Evolutionary conservation across 2,329 filamentous ascomycete species (phyloP), one percentile per base, ranked within the genome.

Genomic region (Madurella mycetomatis): DNA sequence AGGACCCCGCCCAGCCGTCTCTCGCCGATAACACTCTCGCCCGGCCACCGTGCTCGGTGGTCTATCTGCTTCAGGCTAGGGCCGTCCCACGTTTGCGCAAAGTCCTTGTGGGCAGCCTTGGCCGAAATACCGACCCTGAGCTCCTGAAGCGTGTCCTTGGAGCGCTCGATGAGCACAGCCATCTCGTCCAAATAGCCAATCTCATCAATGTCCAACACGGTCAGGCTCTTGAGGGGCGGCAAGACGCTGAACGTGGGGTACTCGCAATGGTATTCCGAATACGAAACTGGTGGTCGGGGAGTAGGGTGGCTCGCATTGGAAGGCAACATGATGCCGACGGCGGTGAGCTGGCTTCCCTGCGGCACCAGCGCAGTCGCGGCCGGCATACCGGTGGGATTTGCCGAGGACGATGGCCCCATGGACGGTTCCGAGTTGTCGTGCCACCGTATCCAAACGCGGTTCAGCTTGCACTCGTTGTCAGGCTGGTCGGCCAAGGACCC

Each of bases 121-220:
- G 73, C 66, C 5, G 88, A 83, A 52, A 94, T 83, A 5, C 90
- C 88, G 5, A 94, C 79, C 42, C 88, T 79, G 34, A 95, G 75
- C 68, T 92, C 89, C 31, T 81, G 79, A 15, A 94, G 72, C 41
- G 77, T 77, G 57, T 79, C 75, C 55, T 82, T 76, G 12, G 88
- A 92, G 19, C 84, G 81, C 56, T 86, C 85, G 56, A 94, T 83
- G 12, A 94, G 76, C 41, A 89, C 76, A 51, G 86, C 86, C 81
- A 94, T 87, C 70, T 94, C 90, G 65, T 92, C 88, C 39, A 92
- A 72, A 67, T 94, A 94, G 30, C 85, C 80, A n/a, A 90, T 71
- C 66, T 92, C 88, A 64, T 94, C 90, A 56, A 94, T 87, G 62
- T 94, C 87, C 41, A 94, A 75, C 1, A 92, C 89, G 48, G 82